Evolutionary conservation across 805 yeast species (phyloP).

Genomic region (Metschnikowia santaceciliae): DNA sequence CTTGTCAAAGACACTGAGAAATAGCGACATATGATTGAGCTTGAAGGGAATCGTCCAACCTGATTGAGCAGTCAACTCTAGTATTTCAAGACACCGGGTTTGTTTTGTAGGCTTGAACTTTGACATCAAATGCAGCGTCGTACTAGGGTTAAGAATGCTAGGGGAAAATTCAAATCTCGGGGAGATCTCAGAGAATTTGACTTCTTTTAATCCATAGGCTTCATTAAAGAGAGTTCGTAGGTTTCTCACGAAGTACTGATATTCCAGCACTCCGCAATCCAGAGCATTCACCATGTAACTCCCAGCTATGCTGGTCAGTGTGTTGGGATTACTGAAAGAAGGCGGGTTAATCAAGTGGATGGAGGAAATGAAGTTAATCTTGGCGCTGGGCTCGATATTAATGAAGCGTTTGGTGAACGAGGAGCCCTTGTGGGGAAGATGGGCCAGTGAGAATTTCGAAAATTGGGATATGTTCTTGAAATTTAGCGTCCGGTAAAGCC

Average conservation of each 20-base stretch:
- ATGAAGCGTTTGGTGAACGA: constrained; percentile 21
- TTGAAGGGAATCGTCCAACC: constrained; percentile 55
- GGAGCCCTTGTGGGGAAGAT: constrained; percentile 23
- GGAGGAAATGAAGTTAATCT: constrained; percentile 28
- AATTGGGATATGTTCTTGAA: constrained; percentile 28
- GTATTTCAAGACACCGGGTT: constrained; percentile 25
- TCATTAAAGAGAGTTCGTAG: constrained; percentile 37
- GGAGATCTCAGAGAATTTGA: constrained; percentile 44
- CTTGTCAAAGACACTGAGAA: constrained; percentile 36
- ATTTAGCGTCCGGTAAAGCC: constrained; percentile 32
- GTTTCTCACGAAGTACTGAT: constrained; percentile 23
- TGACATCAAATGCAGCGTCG: constrained; percentile 8
- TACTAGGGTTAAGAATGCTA: constrained; percentile 11
- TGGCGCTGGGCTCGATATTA: constrained; percentile 25
- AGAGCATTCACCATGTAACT: constrained; percentile 29
- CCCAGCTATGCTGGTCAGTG: constrained; percentile 33
- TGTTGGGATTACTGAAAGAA: constrained; percentile 17
- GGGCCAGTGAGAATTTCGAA: constrained; percentile 32
- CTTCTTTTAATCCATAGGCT: constrained; percentile 42
- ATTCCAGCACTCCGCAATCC: constrained; percentile 17
- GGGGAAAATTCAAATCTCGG: constrained; percentile 44
- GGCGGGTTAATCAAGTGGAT: constrained; percentile 36
- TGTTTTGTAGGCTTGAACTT: constrained; percentile 18
- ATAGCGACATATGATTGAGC: constrained; percentile 39
- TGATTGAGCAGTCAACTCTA: constrained; percentile 39